These are phyloP conservation scores for Lasiosphaeria hispida DNA, from an alignment of 495 filamentous ascomycete genomes.

Conservation along the genomic window DNA sequence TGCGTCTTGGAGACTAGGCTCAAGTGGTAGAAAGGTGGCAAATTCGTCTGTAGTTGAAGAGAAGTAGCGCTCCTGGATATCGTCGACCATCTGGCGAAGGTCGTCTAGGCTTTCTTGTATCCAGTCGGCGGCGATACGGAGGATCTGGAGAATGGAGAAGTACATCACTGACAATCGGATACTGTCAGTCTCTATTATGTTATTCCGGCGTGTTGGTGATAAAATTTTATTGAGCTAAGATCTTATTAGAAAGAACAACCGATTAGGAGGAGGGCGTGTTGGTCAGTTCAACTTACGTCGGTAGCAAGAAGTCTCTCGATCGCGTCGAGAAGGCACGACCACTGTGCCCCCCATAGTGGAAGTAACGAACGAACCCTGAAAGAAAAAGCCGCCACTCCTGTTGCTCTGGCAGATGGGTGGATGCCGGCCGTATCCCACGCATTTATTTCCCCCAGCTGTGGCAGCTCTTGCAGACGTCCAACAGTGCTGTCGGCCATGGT, in stretches of 20 bases:
- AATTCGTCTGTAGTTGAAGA: not conserved
- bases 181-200: not conserved
- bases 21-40: not conserved
- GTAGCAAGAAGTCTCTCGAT: not conserved
- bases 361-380: not conserved
- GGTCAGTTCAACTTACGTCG: constrained; percentile 2
- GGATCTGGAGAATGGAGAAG: not conserved
- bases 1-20: not conserved
- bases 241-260: too few species aligned
- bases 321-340: not conserved
- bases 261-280: too few species aligned
- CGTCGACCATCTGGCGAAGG: not conserved
- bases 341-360: not conserved
- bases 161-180: not conserved
- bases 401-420: not conserved
- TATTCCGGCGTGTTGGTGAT: not conserved
- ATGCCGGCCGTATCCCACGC: not conserved
- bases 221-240: constrained; percentile 1
- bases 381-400: constrained; percentile 1
- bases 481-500: not conserved
- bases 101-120: not conserved
- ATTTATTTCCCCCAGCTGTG: not conserved
- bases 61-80: not conserved
- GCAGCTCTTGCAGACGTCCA: not conserved
- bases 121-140: not conserved